Conservation (phyloP, 2,329 filamentous ascomycete genomes). For the Neodidymelliopsis sp. region DNA sequence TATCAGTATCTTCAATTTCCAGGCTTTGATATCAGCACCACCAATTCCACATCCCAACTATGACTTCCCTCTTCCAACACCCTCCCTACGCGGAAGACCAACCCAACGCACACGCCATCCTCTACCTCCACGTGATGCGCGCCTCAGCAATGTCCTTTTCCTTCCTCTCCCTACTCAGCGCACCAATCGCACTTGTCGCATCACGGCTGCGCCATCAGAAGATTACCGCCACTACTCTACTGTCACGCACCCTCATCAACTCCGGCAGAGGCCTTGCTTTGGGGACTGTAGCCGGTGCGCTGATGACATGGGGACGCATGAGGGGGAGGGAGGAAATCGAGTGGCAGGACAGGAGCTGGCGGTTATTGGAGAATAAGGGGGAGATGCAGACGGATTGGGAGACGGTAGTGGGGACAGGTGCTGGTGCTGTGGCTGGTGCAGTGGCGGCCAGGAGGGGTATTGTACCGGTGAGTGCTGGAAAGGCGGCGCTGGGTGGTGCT, state of each 20-base stretch:
- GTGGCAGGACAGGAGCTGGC: slow-evolving; percentile 70
- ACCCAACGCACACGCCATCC: slow-evolving; percentile 61
- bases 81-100: slow-evolving; percentile 70
- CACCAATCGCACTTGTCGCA: slow-evolving; percentile 39
- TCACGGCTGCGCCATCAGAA: slow-evolving; percentile 32
- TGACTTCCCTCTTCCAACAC: slow-evolving; percentile 66
- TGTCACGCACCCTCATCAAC: slow-evolving; percentile 53
- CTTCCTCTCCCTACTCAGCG: slow-evolving; percentile 54
- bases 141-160: slow-evolving; percentile 63
- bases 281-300: slow-evolving; percentile 54
- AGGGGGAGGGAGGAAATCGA: slow-evolving; percentile 65
- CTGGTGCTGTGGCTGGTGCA: slow-evolving; percentile 44
- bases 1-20: too few relatives aligned
- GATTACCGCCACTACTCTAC: slow-evolving; percentile 32
- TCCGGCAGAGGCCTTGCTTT: slow-evolving; percentile 57
- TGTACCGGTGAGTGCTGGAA: slow-evolving; percentile 42
- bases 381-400: slow-evolving; percentile 67
- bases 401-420: slow-evolving; percentile 56
- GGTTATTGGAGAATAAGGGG: slow-evolving; percentile 62
- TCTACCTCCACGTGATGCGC: slow-evolving; percentile 66
- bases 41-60: slow-evolving; percentile 28
- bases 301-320: slow-evolving; percentile 61
- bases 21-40: not conserved
- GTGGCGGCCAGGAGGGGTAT: slow-evolving; percentile 40
- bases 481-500: slow-evolving; percentile 54